Evolutionary conservation across 352 stramenopile species (phyloP).

Genomic region (Phytophthora boehmeriae): DNA sequence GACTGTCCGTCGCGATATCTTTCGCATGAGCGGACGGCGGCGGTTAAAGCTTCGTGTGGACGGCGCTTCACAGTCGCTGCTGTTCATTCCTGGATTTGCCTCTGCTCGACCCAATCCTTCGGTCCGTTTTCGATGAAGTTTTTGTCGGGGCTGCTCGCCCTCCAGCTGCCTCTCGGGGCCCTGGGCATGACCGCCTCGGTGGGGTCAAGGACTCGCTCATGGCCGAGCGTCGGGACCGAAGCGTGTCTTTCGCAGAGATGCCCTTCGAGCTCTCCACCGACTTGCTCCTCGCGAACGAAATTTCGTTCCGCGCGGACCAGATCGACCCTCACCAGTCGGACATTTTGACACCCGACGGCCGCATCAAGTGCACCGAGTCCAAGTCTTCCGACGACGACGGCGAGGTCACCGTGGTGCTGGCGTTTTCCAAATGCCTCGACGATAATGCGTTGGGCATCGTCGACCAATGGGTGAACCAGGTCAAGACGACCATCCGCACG

Average conservation of each 20-base stretch:
- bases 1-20: not conserved
- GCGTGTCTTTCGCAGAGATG: conserved; percentile 25
- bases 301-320: conserved; percentile 4
- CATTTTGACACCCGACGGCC: conserved; percentile 2
- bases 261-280: conserved; percentile 23
- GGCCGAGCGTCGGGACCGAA: conserved; percentile 16
- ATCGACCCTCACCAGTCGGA: conserved; percentile 13
- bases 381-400: conserved; percentile 10
- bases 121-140: conserved; percentile 25
- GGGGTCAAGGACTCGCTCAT: conserved; percentile 26
- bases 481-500: conserved; percentile 18
- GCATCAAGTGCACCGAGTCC: conserved; percentile 25
- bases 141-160: conserved; percentile 17
- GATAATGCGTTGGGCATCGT: conserved; percentile 42
- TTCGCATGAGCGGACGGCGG: not conserved
- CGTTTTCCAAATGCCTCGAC: conserved; percentile 70
- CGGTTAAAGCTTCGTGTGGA: conserved; percentile 3
- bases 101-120: conserved; percentile 5
- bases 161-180: conserved; percentile 18
- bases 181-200: conserved; percentile 17
- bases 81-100: conserved; percentile 30
- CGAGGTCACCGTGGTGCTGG: conserved; percentile 48
- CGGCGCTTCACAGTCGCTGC: not conserved
- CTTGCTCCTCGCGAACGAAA: conserved; percentile 21
- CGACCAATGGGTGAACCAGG: conserved; percentile 53